Evolutionary conservation across 768 basidiomycete genomes (phyloP), one percentile per base, ranked within the genome.

Genomic region (Pleurotus djamor): DNA sequence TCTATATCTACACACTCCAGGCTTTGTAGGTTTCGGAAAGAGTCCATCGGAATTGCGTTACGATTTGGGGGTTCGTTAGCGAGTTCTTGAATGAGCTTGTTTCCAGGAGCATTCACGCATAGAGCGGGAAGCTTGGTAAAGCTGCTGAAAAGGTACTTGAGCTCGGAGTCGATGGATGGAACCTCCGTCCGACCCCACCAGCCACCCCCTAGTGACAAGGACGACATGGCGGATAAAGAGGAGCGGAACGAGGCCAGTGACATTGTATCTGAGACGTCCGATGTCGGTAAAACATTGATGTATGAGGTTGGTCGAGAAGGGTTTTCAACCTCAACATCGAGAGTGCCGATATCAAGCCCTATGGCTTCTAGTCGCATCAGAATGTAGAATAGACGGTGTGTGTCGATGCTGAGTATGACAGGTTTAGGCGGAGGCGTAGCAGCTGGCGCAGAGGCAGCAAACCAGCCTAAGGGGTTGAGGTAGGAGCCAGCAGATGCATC

Each of bases 121-220:
- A 96, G 77, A 1, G 93, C 88, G 13, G 94, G 94, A 0, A 97
- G 77, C 73, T 91, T 94, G 47, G 93, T 97, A 76, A 96, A 93
- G 68, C 87, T 84, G 69, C 92, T 93, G 76, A 87, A 96, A 62
- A 96, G 81, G 71, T 87, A 93, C 69, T 86, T 94, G 70, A 96
- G 85, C 66, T 94, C 90, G 2, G 77, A 68, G 58, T 94, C 89
- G 63, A 90, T 72, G 60, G 68, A 81, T 9, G 81, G 83, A 38
- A 82, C 83, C 59, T 85, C 80, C 4, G 81, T 69, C 60, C 79
- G 76, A 47, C 80, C 74, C 90, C 89, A 94, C 90, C 90, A 92
- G 52, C 84, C 79, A 4, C 73, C 77, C 34, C 89, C 86, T 36
- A 96, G 76, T 0, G 92, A 94, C 33, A 93, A 76, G 35, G 76